Conservation (phyloP, 75 land plant species). For the Azolla pinnata region DNA sequence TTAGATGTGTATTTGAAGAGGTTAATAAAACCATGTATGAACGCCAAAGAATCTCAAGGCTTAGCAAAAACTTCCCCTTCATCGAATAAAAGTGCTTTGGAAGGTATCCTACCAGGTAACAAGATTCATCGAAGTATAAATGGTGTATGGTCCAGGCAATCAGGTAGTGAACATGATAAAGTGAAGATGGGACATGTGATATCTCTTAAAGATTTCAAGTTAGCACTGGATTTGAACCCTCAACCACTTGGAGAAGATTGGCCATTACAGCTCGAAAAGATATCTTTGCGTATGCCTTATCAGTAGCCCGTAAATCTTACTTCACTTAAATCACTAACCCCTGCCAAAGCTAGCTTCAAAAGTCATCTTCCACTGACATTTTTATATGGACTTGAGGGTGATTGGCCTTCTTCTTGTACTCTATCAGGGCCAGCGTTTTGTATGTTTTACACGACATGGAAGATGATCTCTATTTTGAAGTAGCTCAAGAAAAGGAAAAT, state of each 20-base stretch:
- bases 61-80: neutral
- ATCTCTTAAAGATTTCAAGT: constrained; percentile 44
- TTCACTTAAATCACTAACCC: no score
- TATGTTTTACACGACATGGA: no score
- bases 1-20: constrained; percentile 54
- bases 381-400: no score
- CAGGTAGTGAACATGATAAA: neutral
- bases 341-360: no score
- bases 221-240: constrained; percentile 65
- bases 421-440: no score
- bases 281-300: constrained; percentile 20
- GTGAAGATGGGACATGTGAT: constrained; percentile 6
- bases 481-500: no score
- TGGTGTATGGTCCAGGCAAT: neutral
- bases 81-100: neutral
- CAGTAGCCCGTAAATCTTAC: no score
- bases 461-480: no score
- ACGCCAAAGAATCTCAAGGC: neutral
- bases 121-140: neutral
- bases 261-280: constrained; percentile 63
- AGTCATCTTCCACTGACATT: no score
- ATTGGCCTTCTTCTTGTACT: no score
- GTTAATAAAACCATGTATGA: constrained; percentile 39
- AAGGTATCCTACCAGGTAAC: neutral
- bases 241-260: constrained; percentile 53